Conservation (phyloP, 768 basidiomycete genomes). For the Termitomyces sp. region DNA sequence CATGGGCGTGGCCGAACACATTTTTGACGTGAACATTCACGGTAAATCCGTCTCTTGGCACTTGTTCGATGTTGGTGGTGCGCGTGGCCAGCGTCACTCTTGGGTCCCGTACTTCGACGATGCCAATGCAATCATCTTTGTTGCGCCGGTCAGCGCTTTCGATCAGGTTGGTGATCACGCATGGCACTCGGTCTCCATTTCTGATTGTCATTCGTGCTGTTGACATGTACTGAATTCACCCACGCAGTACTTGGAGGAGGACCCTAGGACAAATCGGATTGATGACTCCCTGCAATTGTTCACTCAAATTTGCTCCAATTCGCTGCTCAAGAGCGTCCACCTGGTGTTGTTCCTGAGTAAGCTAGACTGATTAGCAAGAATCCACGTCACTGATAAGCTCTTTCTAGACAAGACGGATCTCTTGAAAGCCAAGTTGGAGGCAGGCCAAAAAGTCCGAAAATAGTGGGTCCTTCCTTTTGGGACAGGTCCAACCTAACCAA, state of each 20-base stretch:
- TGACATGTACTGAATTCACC: neutral
- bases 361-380: slow-evolving; percentile 16
- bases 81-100: slow-evolving; percentile 66
- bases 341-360: slow-evolving; percentile 56
- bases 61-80: slow-evolving; percentile 70
- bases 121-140: slow-evolving; percentile 77
- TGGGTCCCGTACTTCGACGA: slow-evolving; percentile 81
- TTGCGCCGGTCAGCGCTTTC: slow-evolving; percentile 76
- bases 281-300: slow-evolving; percentile 89
- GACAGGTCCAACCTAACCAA: neutral
- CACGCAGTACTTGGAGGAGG: slow-evolving; percentile 78
- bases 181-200: neutral
- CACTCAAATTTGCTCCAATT: slow-evolving; percentile 81
- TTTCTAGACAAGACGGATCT: slow-evolving; percentile 74
- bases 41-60: slow-evolving; percentile 76
- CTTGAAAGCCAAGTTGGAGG: slow-evolving; percentile 64
- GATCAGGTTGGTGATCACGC: slow-evolving; percentile 50
- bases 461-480: slow-evolving; percentile 48
- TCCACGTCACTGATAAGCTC: neutral
- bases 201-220: neutral
- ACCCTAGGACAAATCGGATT: slow-evolving; percentile 79
- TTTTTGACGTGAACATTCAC: slow-evolving; percentile 78
- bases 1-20: slow-evolving; percentile 83
- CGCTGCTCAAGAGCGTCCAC: slow-evolving; percentile 68
- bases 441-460: slow-evolving; percentile 69